Evolutionary conservation across 139 green algal species (phyloP), one percentile per base, ranked within the genome.

Genomic region (Chlorella sp.): DNA sequence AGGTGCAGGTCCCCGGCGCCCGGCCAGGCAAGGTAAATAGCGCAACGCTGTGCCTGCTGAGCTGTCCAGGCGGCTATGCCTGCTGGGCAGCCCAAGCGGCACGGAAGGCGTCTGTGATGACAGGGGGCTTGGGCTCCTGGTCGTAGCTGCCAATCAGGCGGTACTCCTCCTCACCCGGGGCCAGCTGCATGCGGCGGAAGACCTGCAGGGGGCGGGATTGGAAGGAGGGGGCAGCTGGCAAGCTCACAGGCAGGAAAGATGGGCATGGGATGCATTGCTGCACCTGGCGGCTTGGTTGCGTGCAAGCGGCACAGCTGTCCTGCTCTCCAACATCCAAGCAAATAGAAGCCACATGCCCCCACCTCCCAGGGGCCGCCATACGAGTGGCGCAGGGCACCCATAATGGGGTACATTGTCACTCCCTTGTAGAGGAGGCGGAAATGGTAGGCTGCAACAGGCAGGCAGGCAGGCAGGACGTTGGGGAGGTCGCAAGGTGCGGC

Each of bases 391-490:
- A 95, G 72, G 19, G 90, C 90, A 0, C 92, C 92, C 89, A 92
- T 92, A 78, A 95, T 95, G 17, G 92, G 92, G 83, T 92, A 93
- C 81, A 91, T 91, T 34, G 85, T 78, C 0, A 73, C 67, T 9
- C 85, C 83, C 65, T 74, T 67, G 73, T 86, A 95, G 41, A 95
- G 83, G 68, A 95, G 85, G 17, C 92, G 84, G 84, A 94, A 95
- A 74, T 95, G 92, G 67, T 93, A 94, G 0, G 87, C 92, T 26
- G 65, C 16, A 14, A 67, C 41, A 24, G 51, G n/a, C n/a, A n/a
- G n/a, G n/a, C n/a, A n/a, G 51, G 51, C 51, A 24, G 46, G 46
- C 46, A 60, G 51, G 14, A 16, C 2, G 51, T 3, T 20, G 51
- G 51, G 51, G 13, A 60, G 51, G 51, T 60, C 2, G 11, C 14